Percentiles rank a stretch among this genome's conserved stretches.
phyloP scores from a whole-genome alignment of 805 yeast species.

The Candida orba region DNA sequence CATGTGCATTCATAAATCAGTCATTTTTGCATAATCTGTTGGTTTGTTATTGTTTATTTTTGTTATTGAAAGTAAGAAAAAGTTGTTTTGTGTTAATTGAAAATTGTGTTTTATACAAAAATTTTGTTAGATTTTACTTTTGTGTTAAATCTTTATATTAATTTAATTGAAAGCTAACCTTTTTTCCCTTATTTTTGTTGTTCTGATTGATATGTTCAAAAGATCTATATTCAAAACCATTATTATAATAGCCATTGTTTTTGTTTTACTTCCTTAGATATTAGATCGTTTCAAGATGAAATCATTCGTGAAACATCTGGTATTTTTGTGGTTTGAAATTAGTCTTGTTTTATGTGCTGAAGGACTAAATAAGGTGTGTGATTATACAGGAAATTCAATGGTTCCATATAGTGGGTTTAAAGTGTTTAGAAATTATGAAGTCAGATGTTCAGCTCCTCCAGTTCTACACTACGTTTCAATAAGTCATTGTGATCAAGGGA shows the following conservation, averaged over 20 bases:
- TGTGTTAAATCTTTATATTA: no score
- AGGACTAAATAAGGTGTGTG: constrained; percentile 28
- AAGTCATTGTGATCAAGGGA: constrained; percentile 47
- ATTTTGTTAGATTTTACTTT: no score
- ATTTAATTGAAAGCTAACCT: no score
- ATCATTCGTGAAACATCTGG: neutral
- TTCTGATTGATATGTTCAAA: no score
- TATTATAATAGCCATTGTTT: constrained; percentile 1
- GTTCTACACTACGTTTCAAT: constrained; percentile 38
- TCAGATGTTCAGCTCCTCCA: constrained; percentile 31
- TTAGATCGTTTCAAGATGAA: neutral
- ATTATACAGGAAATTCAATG: constrained; percentile 20
- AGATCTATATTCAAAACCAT: neutral
- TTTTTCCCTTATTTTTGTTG: no score
- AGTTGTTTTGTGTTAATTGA: no score
- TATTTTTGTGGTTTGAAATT: neutral
- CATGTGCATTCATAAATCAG: no score
- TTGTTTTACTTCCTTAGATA: constrained; percentile 3
- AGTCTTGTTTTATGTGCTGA: neutral
- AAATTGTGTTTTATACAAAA: no score
- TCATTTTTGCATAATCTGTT: no score
- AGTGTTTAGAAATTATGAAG: constrained; percentile 40
- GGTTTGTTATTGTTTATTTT: no score
- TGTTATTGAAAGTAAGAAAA: no score
- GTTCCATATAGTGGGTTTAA: constrained; percentile 50